phyloP scores from a whole-genome alignment of 495 filamentous ascomycete genomes.

The Penicillium dipodomyicola region DNA sequence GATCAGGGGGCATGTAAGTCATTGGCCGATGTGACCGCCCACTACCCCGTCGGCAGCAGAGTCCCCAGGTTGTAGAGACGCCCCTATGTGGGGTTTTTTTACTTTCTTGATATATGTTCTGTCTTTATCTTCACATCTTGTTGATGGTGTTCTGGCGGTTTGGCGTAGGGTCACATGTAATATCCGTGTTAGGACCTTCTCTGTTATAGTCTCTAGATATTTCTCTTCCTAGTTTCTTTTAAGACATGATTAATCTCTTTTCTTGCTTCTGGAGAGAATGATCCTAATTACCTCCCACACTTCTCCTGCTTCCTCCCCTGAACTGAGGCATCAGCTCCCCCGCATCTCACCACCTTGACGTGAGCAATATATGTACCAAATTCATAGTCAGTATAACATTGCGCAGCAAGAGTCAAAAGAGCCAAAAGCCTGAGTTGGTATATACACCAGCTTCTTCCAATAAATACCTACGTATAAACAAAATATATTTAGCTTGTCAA shows the following conservation, averaged over 20 bases:
- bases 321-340: not conserved
- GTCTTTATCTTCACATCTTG: not conserved
- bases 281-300: not conserved
- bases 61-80: not conserved
- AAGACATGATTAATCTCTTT: not conserved
- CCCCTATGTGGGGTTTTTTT: not conserved
- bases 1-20: conserved; percentile 1
- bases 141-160: not conserved
- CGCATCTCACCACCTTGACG: not conserved
- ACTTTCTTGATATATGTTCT: not conserved
- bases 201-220: not conserved
- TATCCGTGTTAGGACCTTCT: not conserved
- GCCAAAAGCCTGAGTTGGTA: not conserved
- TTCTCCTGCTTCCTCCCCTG: not conserved
- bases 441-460: not conserved
- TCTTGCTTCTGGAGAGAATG: not conserved
- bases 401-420: not conserved
- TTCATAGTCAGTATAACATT: not conserved
- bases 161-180: not conserved
- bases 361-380: not conserved
- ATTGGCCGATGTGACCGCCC: conserved; percentile 3
- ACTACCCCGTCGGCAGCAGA: not conserved
- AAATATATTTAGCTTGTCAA: not conserved
- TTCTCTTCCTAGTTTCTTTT: not conserved
- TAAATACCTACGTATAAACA: no score